Evolutionary conservation across 345 rosid genomes (phyloP).

Genomic region (Iberis pinnata): DNA sequence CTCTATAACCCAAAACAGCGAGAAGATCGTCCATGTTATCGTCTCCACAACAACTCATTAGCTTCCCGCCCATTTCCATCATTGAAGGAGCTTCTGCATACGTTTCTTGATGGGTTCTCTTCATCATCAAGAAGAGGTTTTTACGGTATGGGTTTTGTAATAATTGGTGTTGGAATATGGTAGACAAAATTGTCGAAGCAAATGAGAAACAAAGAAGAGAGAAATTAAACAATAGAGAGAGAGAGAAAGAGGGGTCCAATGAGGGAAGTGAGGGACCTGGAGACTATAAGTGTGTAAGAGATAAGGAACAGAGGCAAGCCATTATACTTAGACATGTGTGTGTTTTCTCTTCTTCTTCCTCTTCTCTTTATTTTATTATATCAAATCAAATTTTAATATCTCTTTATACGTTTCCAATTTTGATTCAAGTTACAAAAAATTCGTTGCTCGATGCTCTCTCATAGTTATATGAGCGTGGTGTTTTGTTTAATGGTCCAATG

Average conservation of each 20-base stretch:
- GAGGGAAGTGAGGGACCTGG: constrained; percentile 20
- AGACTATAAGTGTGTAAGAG: constrained; percentile 29
- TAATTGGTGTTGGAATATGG: constrained; percentile 17
- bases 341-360: constrained; percentile 15
- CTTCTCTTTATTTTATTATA: background rate
- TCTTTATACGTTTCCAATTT: background rate
- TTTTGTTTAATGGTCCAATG: no score
- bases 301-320: constrained; percentile 39
- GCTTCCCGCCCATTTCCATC: constrained; percentile 16
- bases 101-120: constrained; percentile 51
- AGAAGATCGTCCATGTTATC: constrained; percentile 76
- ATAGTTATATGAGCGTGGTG: no score
- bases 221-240: constrained; percentile 17
- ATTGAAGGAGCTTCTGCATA: constrained; percentile 30
- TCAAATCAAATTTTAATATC: no score
- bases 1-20: constrained; percentile 78
- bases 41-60: constrained; percentile 28
- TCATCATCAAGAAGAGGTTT: constrained; percentile 36
- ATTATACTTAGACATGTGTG: constrained; percentile 29
- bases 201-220: constrained; percentile 13
- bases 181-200: constrained; percentile 19
- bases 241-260: constrained; percentile 30
- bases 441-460: background rate
- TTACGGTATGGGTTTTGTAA: constrained; percentile 25
- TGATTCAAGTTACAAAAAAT: background rate